Evolutionary conservation across 768 basidiomycete genomes (phyloP).

Genomic region (Artomyces pyxidatus): DNA sequence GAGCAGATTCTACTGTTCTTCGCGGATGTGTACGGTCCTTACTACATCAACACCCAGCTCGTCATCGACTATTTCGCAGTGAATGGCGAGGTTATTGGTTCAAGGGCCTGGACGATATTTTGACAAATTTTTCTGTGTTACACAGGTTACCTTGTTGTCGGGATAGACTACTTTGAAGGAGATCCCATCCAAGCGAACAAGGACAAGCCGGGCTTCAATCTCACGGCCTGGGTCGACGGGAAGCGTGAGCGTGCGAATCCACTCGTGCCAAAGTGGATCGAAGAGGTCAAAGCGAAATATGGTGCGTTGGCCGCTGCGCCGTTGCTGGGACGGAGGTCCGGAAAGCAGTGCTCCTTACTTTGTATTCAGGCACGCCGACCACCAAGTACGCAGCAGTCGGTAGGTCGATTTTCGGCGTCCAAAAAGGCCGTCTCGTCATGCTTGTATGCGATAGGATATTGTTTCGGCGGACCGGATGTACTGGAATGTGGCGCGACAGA

Average conservation of each 20-base stretch:
- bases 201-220: not conserved
- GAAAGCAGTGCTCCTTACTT: too few species aligned
- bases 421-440: not conserved
- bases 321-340: too few species aligned
- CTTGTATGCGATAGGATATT: not conserved
- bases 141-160: not conserved
- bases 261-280: not conserved
- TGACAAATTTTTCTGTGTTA: too few species aligned
- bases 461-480: not conserved
- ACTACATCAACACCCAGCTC: not conserved
- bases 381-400: not conserved
- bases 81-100: not conserved
- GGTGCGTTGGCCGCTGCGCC: too few species aligned
- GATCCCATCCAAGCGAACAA: not conserved
- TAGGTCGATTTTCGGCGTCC: not conserved
- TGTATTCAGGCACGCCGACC: not conserved
- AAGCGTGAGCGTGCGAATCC: not conserved
- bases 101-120: not conserved
- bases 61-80: not conserved
- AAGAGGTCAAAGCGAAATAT: not conserved
- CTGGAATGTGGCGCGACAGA: not conserved
- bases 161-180: not conserved
- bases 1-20: not conserved
- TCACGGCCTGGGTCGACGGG: not conserved
- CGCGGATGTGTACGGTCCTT: not conserved